phyloP scores from a whole-genome alignment of 129 eudicot species.

The Flaveria linearis region DNA sequence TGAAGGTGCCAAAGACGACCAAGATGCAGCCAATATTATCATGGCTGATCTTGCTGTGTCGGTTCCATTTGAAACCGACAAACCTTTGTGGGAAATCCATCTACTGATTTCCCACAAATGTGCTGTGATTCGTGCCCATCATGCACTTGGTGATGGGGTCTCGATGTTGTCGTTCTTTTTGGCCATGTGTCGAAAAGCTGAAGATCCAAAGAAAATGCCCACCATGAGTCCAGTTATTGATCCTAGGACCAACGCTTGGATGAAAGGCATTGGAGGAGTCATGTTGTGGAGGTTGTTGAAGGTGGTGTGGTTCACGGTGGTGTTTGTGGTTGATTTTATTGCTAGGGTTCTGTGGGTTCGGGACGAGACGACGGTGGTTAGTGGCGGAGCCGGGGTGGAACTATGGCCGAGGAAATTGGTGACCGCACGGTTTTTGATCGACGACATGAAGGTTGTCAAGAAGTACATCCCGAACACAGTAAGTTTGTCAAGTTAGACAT shows the following conservation, averaged over 20 bases:
- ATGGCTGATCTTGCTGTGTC: conserved; percentile 70
- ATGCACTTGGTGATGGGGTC: conserved; percentile 81
- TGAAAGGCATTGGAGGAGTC: neutral
- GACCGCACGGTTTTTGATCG: conserved; percentile 59
- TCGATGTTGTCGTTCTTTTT: conserved; percentile 65
- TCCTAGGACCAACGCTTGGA: neutral
- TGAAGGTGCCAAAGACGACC: conserved; percentile 41
- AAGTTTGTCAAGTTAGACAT: conserved; percentile 16
- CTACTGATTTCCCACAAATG: conserved; percentile 57
- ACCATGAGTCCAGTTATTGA: conserved; percentile 5
- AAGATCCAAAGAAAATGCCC: conserved; percentile 49
- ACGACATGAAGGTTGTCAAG: conserved; percentile 78
- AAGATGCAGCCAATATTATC: conserved; percentile 54
- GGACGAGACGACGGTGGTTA: conserved; percentile 60
- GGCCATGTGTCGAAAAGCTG: conserved; percentile 53
- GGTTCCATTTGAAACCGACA: conserved; percentile 54
- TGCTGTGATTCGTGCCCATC: conserved; percentile 67
- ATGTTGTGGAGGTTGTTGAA: conserved; percentile 41
- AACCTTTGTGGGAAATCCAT: conserved; percentile 89
- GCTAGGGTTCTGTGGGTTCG: conserved; percentile 54
- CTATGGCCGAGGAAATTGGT: conserved; percentile 80
- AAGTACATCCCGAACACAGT: conserved; percentile 54
- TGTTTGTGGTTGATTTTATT: conserved; percentile 49
- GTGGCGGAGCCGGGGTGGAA: conserved; percentile 92
- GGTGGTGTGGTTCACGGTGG: conserved; percentile 56